These are phyloP conservation scores for Heritiera fomes DNA, from an alignment of 345 rosid genomes.

Conservation along the genomic window DNA sequence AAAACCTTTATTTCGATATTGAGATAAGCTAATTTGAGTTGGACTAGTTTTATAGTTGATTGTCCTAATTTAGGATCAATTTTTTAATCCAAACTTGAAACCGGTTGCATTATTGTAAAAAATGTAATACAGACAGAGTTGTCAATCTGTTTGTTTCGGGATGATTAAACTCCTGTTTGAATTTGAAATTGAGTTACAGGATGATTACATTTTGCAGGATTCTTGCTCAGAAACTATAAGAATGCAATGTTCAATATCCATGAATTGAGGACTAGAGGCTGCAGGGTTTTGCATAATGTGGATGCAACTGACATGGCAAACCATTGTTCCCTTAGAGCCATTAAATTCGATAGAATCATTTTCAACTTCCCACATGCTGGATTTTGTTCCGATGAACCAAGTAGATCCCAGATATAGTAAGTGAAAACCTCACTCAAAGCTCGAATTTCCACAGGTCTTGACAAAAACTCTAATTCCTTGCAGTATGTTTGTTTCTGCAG, in stretches of 20 bases:
- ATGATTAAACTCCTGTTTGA: background rate
- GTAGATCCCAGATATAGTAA: conserved; percentile 8
- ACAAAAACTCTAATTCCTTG: background rate
- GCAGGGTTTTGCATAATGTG: conserved; percentile 34
- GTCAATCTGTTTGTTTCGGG: background rate
- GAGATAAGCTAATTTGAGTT: too few relatives aligned
- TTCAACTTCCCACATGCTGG: conserved; percentile 48
- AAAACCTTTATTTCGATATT: too few relatives aligned
- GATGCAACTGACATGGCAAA: conserved; percentile 23
- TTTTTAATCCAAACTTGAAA: too few relatives aligned
- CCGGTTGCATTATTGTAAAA: too few relatives aligned
- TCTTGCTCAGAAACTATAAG: conserved; percentile 39
- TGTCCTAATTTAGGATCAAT: too few relatives aligned
- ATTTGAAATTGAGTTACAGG: background rate
- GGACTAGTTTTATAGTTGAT: too few relatives aligned
- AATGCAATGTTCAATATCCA: conserved; percentile 44
- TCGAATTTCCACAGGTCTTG: background rate
- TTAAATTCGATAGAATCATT: conserved; percentile 35
- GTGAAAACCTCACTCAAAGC: background rate
- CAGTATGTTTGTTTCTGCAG: background rate
- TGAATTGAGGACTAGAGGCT: conserved; percentile 31
- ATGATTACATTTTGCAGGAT: conserved; percentile 28
- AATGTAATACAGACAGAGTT: too few relatives aligned
- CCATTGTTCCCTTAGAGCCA: background rate
- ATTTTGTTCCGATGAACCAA: conserved; percentile 25